Evolutionary conservation across 805 yeast genomes (phyloP), one percentile per base, ranked within the genome.

Genomic region (Yarrowia porcina): DNA sequence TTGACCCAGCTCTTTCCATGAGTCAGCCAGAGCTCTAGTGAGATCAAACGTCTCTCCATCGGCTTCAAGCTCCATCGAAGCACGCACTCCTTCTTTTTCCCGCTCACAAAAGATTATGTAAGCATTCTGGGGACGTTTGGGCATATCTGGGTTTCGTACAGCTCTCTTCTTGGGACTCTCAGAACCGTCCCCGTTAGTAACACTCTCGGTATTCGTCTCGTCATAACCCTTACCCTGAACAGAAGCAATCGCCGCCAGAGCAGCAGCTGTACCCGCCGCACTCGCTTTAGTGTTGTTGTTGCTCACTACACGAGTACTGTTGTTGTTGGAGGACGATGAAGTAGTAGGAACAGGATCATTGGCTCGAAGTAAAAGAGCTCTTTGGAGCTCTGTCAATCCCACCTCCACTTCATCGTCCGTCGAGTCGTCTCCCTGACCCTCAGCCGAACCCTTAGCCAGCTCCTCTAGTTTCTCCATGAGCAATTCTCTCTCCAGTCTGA

Each of bases 101-200:
- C 82, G 76, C 64, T 92, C 97, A 74, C 97, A 92, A 71, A 88
- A 91, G 38, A 90, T 82, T 66, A 90, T 78, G 70, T 91, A 92
- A 5, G 97, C 96, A 73, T 91, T 92, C 3, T 94, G 87, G 6
- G 97, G 97, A 69, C 96, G 80, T 69, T 88, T 90, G 20, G 97
- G 97, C 69, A 87, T 80, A 67, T 85, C 85, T 10, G 97, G 97
- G 73, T 91, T 96, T 69, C 91, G 83, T 10, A 80, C 78, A 57
- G 78, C 30, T 4, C 39, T 25, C 21, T 56, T 56, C 28, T 39
- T 41, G 28, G 61, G 61, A 11, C 30, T 20, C 33, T 52, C 59
- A 5, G 44, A 36, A 0, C 33, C 44, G 11, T 52, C 59, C 32
- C 38, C 54, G 8, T 25, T 25, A 8, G 28, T 25, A 12, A n/a